phyloP scores from a whole-genome alignment of 2,329 filamentous ascomycete genomes.

The Pseudogymnoascus sp. region DNA sequence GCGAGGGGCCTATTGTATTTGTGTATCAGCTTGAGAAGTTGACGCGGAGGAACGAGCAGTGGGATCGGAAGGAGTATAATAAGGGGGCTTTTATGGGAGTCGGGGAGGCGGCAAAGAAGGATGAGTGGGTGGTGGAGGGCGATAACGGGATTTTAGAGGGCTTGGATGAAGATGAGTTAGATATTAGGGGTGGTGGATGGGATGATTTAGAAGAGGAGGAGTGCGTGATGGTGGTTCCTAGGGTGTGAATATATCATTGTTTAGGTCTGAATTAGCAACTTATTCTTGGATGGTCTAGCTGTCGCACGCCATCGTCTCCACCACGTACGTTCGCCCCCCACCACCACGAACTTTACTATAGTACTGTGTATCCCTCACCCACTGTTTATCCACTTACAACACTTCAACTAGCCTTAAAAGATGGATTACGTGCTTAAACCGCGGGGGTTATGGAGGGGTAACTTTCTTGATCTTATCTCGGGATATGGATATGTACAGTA shows the following conservation, averaged over 20 bases:
- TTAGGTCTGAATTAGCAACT: neutral
- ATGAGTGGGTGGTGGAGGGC: neutral
- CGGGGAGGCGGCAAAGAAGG: neutral
- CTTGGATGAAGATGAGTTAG: neutral
- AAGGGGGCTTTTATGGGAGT: neutral
- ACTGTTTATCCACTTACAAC: neutral
- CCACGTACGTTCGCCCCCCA: neutral
- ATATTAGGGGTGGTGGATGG: neutral
- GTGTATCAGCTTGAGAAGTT: neutral
- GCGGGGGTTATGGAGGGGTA: constrained; percentile 1
- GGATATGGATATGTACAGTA: neutral
- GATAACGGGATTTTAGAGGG: neutral
- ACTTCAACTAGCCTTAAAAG: neutral
- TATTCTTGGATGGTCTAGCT: neutral
- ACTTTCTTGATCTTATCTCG: constrained; percentile 1
- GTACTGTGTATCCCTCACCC: neutral
- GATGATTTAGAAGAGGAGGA: neutral
- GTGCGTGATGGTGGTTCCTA: neutral
- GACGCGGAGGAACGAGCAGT: neutral
- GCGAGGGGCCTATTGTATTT: neutral
- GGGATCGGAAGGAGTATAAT: neutral
- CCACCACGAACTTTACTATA: neutral
- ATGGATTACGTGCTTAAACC: neutral
- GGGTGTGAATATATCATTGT: neutral
- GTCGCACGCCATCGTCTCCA: neutral